A percentile compares a stretch with the other conserved stretches of the same genome.
Evolutionary conservation across 768 basidiomycete species (phyloP).

Genomic region (Omphalotus guepiniiformis): DNA sequence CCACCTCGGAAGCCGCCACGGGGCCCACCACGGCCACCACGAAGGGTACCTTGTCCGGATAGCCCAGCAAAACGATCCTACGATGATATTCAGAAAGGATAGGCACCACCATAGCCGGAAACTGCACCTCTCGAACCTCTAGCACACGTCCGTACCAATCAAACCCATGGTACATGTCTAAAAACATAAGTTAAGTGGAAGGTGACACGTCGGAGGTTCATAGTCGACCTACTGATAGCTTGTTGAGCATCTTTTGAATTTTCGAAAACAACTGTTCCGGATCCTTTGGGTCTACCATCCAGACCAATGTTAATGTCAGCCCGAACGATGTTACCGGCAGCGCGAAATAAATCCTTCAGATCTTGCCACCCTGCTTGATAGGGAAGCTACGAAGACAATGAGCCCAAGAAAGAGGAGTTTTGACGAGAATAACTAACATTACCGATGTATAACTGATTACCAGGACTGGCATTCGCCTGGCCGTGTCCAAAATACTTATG

Average conservation of each 20-base stretch:
- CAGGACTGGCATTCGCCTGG: conserved; percentile 65
- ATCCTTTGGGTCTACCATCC: conserved; percentile 92
- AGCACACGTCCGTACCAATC: conserved; percentile 96
- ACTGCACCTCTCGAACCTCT: conserved; percentile 87
- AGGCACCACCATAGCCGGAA: not conserved
- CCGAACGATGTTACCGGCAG: conserved; percentile 91
- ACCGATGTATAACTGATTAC: conserved; percentile 89
- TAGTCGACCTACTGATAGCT: conserved; percentile 78
- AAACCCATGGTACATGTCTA: conserved; percentile 95
- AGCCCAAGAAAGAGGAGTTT: not conserved
- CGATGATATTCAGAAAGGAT: not conserved
- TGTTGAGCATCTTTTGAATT: conserved; percentile 86
- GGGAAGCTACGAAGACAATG: conserved; percentile 59
- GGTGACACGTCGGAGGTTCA: not conserved
- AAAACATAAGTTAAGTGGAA: conserved; percentile 8
- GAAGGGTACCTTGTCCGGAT: conserved; percentile 58
- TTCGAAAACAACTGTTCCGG: conserved; percentile 96
- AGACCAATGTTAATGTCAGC: conserved; percentile 94
- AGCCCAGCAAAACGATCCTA: conserved; percentile 89
- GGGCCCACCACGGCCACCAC: conserved; percentile 47
- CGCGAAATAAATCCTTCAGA: conserved; percentile 93
- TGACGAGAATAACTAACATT: conserved; percentile 53
- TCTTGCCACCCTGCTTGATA: conserved; percentile 99
- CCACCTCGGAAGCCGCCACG: conserved; percentile 46
- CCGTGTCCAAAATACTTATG: conserved; percentile 28